A percentile compares a stretch with the other conserved stretches of the same genome.
phyloP scores from a whole-genome alignment of 257 asterid species.

The Ajuga chamaepitys region DNA sequence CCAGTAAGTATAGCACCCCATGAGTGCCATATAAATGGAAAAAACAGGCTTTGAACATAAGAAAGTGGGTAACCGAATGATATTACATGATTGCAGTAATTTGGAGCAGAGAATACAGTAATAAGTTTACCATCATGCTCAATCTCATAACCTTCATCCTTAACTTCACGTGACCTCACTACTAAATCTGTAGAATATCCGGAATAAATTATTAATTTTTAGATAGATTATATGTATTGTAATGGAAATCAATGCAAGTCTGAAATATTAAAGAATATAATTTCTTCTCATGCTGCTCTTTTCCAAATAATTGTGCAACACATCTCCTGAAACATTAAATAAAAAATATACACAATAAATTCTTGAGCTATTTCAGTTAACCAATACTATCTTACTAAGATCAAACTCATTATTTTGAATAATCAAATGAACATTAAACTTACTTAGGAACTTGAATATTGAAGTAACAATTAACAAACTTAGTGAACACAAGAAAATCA shows the following conservation, averaged over 20 bases:
- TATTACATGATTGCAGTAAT: constrained; percentile 94
- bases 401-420: neutral
- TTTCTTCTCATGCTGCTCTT: constrained; percentile 20
- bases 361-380: too few relatives aligned
- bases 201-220: too few relatives aligned
- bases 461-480: too few relatives aligned
- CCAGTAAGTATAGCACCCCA: too few relatives aligned
- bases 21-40: neutral
- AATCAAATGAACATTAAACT: neutral
- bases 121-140: constrained; percentile 98
- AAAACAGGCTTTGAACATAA: constrained; percentile 5
- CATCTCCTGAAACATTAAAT: constrained; percentile 33
- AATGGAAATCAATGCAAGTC: neutral
- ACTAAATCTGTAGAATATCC: constrained; percentile 88
- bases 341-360: neutral
- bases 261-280: neutral
- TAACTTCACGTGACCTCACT: constrained; percentile 99
- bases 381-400: too few relatives aligned
- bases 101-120: constrained; percentile 97
- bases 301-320: constrained; percentile 52
- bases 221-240: neutral
- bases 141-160: constrained; percentile 96
- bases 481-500: too few relatives aligned
- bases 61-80: constrained; percentile 12
- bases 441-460: neutral